A percentile compares a stretch with the other conserved stretches of the same genome.
Evolutionary conservation across 805 yeast genomes (phyloP).

Genomic region (Dipodascus geniculatus): DNA sequence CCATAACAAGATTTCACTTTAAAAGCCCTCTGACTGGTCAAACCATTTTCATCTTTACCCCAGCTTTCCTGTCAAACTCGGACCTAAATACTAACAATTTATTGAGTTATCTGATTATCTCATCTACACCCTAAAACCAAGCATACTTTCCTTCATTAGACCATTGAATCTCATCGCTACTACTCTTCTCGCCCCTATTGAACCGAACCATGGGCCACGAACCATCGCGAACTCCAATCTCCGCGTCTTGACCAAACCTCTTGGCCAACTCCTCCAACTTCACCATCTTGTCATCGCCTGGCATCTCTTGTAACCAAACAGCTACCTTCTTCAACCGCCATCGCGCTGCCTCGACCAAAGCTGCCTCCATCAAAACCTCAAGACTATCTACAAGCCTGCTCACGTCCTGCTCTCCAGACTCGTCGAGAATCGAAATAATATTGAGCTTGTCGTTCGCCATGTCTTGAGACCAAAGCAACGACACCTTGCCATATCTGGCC

Average conservation of each 20-base stretch:
- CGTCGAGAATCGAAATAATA: conserved; percentile 11
- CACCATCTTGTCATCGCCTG: conserved; percentile 6
- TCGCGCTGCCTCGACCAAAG: conserved; percentile 23
- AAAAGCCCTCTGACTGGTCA: neutral
- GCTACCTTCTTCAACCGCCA: conserved; percentile 21
- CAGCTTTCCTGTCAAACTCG: neutral
- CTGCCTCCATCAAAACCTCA: conserved; percentile 14
- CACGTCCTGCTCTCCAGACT: conserved; percentile 4
- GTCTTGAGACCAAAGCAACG: conserved; percentile 22
- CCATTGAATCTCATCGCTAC: conserved; percentile 26
- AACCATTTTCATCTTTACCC: neutral
- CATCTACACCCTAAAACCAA: conserved; percentile 35
- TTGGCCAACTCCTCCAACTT: conserved; percentile 10
- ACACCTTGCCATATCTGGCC: conserved; percentile 13
- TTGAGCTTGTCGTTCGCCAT: conserved; percentile 13
- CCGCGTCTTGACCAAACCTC: conserved; percentile 2
- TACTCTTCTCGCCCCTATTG: conserved; percentile 15
- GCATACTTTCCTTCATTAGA: conserved; percentile 35
- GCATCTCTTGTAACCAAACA: conserved; percentile 33
- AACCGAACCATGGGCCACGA: conserved; percentile 31
- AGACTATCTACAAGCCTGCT: conserved; percentile 23
- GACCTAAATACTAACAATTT: too few relatives aligned
- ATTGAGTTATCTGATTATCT: neutral
- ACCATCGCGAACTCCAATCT: conserved; percentile 7
- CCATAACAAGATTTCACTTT: neutral